Evolutionary conservation across 2,329 filamentous ascomycete genomes (phyloP), one percentile per base, ranked within the genome.

Genomic region (Immersiporthe knoxdaviesiana): DNA sequence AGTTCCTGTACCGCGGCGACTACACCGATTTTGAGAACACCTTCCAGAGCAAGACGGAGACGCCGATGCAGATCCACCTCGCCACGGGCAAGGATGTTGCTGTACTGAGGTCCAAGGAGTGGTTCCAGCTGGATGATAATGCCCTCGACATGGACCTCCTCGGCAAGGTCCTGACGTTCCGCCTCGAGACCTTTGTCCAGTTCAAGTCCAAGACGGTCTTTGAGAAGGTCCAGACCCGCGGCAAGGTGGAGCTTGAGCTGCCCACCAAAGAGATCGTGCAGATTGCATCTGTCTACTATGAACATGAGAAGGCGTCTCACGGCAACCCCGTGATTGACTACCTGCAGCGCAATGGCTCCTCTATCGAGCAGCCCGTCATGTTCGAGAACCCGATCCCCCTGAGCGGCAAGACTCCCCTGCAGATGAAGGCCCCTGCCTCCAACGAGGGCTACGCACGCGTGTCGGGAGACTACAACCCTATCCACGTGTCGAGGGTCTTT

Each of bases 371-470:
- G 83, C 94, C 96, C 5, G 89, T 99, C 78, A 91, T 95, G 82
- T 99, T 99, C 74, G 96, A 98, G 84, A 97, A 99, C 81, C 88
- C 96, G 21, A 99, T 99, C 74, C 96, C 96, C 52, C 87, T 99
- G 63, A 97, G 92, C 77, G 95, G 96, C 75, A 97, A 94, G 85
- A 92, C 91, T 1, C 93, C 94, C 65, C 87, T 99, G 71, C 89
- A 91, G 73, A 87, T 99, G 66, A 94, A 94, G 78, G 95, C 96
- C 8, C 96, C 96, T 67, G 91, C 94, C 24, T 97, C 94, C 68
- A 99, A 99, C 82, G 96, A 99, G 85, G 97, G 93, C 39, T 99
- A 99, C 77, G 97, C 96, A 72, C 92, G 94, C 74, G 96, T 99
- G 24, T 99, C 97, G 65, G 96, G 96, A 61, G 96, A 99, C 79